phyloP scores from a whole-genome alignment of 768 basidiomycete species.

The Sutorius australiensis region DNA sequence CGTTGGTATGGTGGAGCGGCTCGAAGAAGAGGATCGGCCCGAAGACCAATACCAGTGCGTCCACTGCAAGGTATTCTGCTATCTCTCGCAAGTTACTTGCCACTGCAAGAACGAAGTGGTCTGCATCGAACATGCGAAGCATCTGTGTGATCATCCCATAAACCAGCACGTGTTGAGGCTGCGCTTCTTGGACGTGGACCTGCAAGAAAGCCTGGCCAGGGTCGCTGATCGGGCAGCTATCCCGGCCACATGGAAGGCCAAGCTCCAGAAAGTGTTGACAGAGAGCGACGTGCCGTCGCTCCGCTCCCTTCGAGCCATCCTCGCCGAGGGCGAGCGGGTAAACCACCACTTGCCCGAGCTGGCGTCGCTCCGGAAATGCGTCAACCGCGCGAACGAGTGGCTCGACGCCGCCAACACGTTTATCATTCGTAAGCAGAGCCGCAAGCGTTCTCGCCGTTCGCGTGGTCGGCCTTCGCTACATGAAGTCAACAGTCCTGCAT shows the following conservation, averaged over 20 bases:
- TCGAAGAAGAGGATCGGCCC: constrained; percentile 75
- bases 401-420: constrained; percentile 79
- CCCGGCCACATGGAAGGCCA: constrained; percentile 71
- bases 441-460: constrained; percentile 68
- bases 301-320: constrained; percentile 73
- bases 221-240: constrained; percentile 69
- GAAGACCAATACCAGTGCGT: constrained; percentile 97
- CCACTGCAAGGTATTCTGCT: constrained; percentile 91
- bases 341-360: constrained; percentile 72
- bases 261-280: constrained; percentile 60
- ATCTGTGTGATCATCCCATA: constrained; percentile 65
- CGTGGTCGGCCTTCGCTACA: constrained; percentile 49
- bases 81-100: constrained; percentile 89
- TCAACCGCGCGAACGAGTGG: constrained; percentile 81
- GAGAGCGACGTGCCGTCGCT: constrained; percentile 72
- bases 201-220: constrained; percentile 61
- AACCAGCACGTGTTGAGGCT: constrained; percentile 64
- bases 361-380: constrained; percentile 68
- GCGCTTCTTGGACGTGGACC: constrained; percentile 76
- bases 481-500: constrained; percentile 35
- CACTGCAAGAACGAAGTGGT: constrained; percentile 72
- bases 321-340: constrained; percentile 88
- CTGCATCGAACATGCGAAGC: constrained; percentile 80
- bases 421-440: constrained; percentile 72
- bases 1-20: constrained; percentile 57